phyloP scores from a whole-genome alignment of 805 yeast species.

The Kockiozyma suomiensis region DNA sequence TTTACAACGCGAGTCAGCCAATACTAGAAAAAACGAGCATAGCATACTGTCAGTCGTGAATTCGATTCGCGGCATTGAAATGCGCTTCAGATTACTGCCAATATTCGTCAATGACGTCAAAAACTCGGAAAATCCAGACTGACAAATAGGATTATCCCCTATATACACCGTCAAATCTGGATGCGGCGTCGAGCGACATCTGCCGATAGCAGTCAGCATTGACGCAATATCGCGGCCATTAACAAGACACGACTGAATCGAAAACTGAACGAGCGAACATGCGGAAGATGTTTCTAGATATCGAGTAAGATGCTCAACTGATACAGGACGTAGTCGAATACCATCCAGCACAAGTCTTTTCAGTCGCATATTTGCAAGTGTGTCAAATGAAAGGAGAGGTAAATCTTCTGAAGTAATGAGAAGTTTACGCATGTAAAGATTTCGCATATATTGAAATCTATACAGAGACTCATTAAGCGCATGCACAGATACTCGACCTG shows the following conservation, averaged over 20 bases:
- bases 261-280: slow-evolving; percentile 25
- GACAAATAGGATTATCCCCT: slow-evolving; percentile 34
- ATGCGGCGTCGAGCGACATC: slow-evolving; percentile 15
- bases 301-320: slow-evolving; percentile 27
- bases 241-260: slow-evolving; percentile 36
- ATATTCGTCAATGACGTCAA: slow-evolving; percentile 7
- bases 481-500: slow-evolving; percentile 34
- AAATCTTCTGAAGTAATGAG: slow-evolving; percentile 31
- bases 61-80: slow-evolving; percentile 35
- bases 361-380: slow-evolving; percentile 30
- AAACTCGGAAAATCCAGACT: slow-evolving; percentile 24
- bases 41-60: slow-evolving; percentile 29
- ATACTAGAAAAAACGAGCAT: slow-evolving; percentile 23
- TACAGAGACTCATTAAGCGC: slow-evolving; percentile 33
- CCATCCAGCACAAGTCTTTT: slow-evolving; percentile 34
- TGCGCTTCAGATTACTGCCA: slow-evolving; percentile 15
- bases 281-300: slow-evolving; percentile 23
- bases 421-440: slow-evolving; percentile 25
- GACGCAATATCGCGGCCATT: slow-evolving; percentile 27
- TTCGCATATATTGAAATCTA: slow-evolving; percentile 29
- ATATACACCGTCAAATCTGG: slow-evolving; percentile 26
- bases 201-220: slow-evolving; percentile 30
- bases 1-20: slow-evolving; percentile 24
- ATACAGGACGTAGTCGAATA: slow-evolving; percentile 25
- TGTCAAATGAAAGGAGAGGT: slow-evolving; percentile 30